Evolutionary conservation across 495 filamentous ascomycete genomes (phyloP).

Genomic region (Amniculicola lignicola): DNA sequence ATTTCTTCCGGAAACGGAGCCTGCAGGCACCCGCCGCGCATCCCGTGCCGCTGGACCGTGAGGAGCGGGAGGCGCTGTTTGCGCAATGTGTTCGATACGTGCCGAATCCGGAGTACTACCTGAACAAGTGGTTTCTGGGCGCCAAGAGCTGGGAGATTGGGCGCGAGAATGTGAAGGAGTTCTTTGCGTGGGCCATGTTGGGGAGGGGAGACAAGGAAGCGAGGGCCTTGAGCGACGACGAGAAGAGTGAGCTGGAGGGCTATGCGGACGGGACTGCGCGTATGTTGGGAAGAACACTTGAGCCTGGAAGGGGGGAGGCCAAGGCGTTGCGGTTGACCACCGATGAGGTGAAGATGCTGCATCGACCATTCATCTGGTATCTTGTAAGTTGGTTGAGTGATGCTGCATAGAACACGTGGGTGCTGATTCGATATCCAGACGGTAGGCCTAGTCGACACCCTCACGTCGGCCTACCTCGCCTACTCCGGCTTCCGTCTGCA

Average conservation of each 20-base stretch:
- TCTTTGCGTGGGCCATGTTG: constrained; percentile 61
- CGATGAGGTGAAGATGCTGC: constrained; percentile 59
- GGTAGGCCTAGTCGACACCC: constrained; percentile 48
- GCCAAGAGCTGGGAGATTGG: constrained; percentile 58
- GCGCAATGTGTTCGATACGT: constrained; percentile 53
- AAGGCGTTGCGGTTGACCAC: constrained; percentile 59
- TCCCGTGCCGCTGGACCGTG: constrained; percentile 47
- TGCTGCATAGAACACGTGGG: neutral
- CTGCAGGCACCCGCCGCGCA: constrained; percentile 54
- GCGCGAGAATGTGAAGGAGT: constrained; percentile 63
- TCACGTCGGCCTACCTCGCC: constrained; percentile 46
- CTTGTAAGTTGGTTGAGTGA: constrained; percentile 38
- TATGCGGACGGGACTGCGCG: constrained; percentile 52
- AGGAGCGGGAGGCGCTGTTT: constrained; percentile 51
- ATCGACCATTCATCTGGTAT: constrained; percentile 65
- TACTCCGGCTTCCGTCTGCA: constrained; percentile 46
- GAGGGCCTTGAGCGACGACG: constrained; percentile 8
- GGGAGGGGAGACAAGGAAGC: constrained; percentile 34
- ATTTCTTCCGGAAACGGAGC: constrained; percentile 52
- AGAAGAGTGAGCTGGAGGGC: constrained; percentile 57
- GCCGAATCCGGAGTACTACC: constrained; percentile 54
- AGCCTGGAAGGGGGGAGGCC: constrained; percentile 53
- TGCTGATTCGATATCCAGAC: constrained; percentile 16
- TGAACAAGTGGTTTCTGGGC: constrained; percentile 62
- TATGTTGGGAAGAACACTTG: constrained; percentile 47